Conservation (phyloP, 225 moss, liverwort and hornwort species). For the Anthoceros angustus region DNA sequence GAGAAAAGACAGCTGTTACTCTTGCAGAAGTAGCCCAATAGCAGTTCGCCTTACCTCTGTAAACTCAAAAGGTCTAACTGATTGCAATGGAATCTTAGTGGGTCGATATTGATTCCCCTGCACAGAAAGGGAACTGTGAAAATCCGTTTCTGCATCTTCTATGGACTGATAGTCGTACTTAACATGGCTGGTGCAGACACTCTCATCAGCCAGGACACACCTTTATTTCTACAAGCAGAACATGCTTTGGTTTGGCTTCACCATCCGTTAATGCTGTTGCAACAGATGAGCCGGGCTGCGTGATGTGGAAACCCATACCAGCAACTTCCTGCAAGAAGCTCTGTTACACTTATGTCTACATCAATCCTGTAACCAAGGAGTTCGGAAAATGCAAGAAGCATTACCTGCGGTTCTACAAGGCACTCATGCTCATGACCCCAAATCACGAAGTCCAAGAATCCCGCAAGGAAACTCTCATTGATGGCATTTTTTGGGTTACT, state of each 20-base stretch:
- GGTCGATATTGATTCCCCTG: conserved; percentile 88
- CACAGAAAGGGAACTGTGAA: conserved; percentile 6
- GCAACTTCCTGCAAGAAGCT: conserved; percentile 67
- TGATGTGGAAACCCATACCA: conserved; percentile 98
- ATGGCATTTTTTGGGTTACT: conserved; percentile 94
- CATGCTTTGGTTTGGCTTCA: conserved; percentile 91
- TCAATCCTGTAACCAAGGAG: not conserved
- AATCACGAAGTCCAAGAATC: conserved; percentile 80
- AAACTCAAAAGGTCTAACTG: conserved; percentile 86
- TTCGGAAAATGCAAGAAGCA: not conserved
- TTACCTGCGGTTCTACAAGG: conserved; percentile 87
- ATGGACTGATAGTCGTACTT: not conserved
- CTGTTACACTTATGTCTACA: not conserved
- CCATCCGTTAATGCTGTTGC: conserved; percentile 94
- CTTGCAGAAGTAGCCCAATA: not conserved
- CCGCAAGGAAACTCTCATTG: conserved; percentile 82
- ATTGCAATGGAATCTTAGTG: conserved; percentile 70
- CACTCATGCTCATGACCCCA: conserved; percentile 99
- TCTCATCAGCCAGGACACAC: conserved; percentile 20
- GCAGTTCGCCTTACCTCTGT: conserved; percentile 47
- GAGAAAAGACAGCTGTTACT: not conserved
- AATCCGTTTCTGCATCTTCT: not conserved
- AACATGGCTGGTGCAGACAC: conserved; percentile 6
- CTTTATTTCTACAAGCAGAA: conserved; percentile 89
- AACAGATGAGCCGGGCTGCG: conserved; percentile 97